Base-by-base conservation (phyloP, 2,329 filamentous ascomycete genomes). In the Fusarium keratoplasticum region DNA sequence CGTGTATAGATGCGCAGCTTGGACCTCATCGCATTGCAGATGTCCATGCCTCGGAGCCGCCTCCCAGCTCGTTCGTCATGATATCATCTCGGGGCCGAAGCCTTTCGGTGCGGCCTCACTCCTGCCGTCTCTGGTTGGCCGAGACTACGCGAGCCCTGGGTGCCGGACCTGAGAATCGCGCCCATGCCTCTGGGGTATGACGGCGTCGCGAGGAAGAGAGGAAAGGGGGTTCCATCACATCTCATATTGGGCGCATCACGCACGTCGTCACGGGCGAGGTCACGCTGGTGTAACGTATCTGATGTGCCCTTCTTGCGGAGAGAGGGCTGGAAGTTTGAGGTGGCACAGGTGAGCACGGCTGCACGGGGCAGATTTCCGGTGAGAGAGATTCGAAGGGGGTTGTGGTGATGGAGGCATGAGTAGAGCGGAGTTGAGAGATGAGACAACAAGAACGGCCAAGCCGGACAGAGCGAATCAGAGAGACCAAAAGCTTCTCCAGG, bases 111-210 rank as follows among this genome's bases (percentile, higher is more conserved):
- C 70, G 38, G 38, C 36, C 54, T 35, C 31, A 27, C 33, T 22
- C 33, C 20, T 35, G 52, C 16, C 16, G 35, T 29, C 42, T 72
- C 61, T 74, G 71, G 71, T 76, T 76, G 73, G 74, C n/a, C 64
- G 61, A 47, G 62, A 18, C 62, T 76, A 76, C 66, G 74, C 71
- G 74, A 76, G 73, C 35, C 20, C 20, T 55, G 27, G 47, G 29
- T 35, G 54, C 5, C 11, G 18, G 57, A 61, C 63, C 64, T 73
- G 67, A 62, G 58, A 38, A 63, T 62, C 60, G 70, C 61, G 68
- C 61, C 57, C 55, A 60, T 40, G 58, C 54, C 50, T 42, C 47
- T 75, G 72, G 64, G 61, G 71, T 76, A 70, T 70, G 71, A 76
- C 73, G 62, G 59, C 68, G 55, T 67, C 52, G 47, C 61, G 44